These are phyloP conservation scores for Aphanomyces invadans DNA, from an alignment of 352 stramenopile species.

Conservation along the genomic window DNA sequence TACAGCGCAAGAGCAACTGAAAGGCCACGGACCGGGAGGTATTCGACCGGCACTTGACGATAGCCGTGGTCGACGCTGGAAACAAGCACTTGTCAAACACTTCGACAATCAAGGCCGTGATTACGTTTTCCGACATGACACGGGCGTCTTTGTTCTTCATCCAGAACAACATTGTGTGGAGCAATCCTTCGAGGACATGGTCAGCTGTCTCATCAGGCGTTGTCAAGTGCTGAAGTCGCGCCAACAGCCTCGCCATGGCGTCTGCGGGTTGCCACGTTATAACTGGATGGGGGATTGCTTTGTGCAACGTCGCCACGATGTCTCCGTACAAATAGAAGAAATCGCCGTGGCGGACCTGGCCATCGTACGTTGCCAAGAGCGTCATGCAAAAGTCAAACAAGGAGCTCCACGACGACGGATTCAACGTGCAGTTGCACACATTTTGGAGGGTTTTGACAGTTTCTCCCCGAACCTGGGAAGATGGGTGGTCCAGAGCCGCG, in stretches of 20 bases:
- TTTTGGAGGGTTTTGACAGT: not conserved
- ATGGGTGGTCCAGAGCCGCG: slow-evolving; percentile 2
- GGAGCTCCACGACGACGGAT: not conserved
- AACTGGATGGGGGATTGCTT: not conserved
- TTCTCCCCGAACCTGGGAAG: not conserved
- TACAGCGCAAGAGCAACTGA: slow-evolving; percentile 61
- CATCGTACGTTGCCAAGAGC: not conserved
- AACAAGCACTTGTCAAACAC: slow-evolving; percentile 66
- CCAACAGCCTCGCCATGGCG: not conserved
- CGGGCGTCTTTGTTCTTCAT: too few species aligned
- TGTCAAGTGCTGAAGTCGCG: not conserved
- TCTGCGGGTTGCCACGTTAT: not conserved
- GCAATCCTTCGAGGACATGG: slow-evolving; percentile 6
- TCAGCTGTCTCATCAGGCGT: not conserved
- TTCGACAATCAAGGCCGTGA: slow-evolving; percentile 44
- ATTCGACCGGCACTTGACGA: slow-evolving; percentile 70
- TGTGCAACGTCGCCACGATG: slow-evolving; percentile 10
- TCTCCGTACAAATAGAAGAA: slow-evolving; percentile 23
- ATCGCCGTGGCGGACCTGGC: not conserved
- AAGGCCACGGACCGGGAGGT: slow-evolving; percentile 67
- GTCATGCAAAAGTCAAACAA: not conserved
- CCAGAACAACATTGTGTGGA: slow-evolving; percentile 16
- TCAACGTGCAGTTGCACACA: slow-evolving; percentile 3
- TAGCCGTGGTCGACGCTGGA: slow-evolving; percentile 34
- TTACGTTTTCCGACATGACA: not conserved